phyloP scores from a whole-genome alignment of 1,284 basidiomycete genomes.

The Malassezia equina region DNA sequence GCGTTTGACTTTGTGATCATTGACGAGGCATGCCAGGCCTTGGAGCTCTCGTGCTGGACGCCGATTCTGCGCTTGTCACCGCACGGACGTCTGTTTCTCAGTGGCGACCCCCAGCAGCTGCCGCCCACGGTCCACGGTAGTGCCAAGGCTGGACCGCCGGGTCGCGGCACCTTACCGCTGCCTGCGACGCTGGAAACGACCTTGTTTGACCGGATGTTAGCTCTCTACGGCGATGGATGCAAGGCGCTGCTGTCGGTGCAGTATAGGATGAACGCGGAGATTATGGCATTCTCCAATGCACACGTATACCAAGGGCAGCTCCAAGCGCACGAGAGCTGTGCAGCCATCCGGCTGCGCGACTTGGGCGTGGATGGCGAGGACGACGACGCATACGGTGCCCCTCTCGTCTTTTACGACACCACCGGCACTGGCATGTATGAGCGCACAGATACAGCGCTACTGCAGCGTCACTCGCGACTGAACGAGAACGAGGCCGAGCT shows the following conservation, averaged over 20 bases:
- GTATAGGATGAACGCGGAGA: conserved; percentile 68
- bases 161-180: conserved; percentile 3
- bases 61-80: conserved; percentile 58
- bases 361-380: conserved; percentile 52
- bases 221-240: conserved; percentile 69
- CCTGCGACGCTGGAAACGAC: conserved; percentile 67
- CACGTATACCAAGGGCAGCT: conserved; percentile 69
- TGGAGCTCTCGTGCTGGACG: conserved; percentile 95
- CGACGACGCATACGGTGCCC: conserved; percentile 59
- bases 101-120: conserved; percentile 54
- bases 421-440: conserved; percentile 31
- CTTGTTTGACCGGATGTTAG: conserved; percentile 78
- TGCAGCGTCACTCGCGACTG: conserved; percentile 46
- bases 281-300: conserved; percentile 75
- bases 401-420: conserved; percentile 83
- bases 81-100: conserved; percentile 31
- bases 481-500: conserved; percentile 87
- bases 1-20: conserved; percentile 82
- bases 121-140: conserved; percentile 83
- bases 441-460: conserved; percentile 12
- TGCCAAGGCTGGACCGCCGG: background rate
- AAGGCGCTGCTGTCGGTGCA: conserved; percentile 67
- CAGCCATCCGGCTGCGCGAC: conserved; percentile 62
- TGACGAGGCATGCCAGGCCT: conserved; percentile 81
- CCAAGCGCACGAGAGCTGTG: conserved; percentile 62